Evolutionary conservation across 305 asterid genomes (phyloP).

Genomic region (Plantago lanceolata): DNA sequence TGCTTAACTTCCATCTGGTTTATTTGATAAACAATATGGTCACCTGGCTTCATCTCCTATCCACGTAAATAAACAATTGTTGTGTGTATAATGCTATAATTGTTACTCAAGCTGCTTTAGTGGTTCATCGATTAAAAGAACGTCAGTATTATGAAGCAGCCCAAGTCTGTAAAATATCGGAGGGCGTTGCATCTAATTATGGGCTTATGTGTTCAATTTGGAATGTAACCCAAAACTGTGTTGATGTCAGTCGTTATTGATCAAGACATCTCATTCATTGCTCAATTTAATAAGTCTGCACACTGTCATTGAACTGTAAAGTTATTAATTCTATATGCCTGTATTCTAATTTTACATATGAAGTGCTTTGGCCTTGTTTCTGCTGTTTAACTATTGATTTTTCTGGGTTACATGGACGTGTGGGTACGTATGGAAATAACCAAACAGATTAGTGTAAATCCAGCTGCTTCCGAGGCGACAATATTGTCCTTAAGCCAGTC

Average conservation of each 20-base stretch:
- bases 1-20: no score
- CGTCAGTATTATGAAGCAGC: slow-evolving; percentile 2
- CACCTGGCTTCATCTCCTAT: no score
- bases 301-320: no score
- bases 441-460: slow-evolving; percentile 72
- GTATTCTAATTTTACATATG: slow-evolving; percentile 3
- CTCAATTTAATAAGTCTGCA: no score
- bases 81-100: no score
- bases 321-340: no score
- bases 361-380: slow-evolving; percentile 18
- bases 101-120: no score
- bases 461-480: slow-evolving; percentile 79
- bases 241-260: not conserved
- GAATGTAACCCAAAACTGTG: slow-evolving; percentile 1
- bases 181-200: slow-evolving; percentile 8
- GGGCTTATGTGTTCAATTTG: slow-evolving; percentile 7
- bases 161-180: slow-evolving; percentile 4
- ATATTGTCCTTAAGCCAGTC: slow-evolving; percentile 66
- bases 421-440: slow-evolving; percentile 26
- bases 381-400: slow-evolving; percentile 23
- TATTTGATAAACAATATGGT: no score
- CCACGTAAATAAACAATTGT: no score
- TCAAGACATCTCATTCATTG: no score
- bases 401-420: slow-evolving; percentile 27
- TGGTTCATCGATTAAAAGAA: slow-evolving; percentile 16